phyloP scores from a whole-genome alignment of 1,284 basidiomycete species.

The Porogramme epimiltina region DNA sequence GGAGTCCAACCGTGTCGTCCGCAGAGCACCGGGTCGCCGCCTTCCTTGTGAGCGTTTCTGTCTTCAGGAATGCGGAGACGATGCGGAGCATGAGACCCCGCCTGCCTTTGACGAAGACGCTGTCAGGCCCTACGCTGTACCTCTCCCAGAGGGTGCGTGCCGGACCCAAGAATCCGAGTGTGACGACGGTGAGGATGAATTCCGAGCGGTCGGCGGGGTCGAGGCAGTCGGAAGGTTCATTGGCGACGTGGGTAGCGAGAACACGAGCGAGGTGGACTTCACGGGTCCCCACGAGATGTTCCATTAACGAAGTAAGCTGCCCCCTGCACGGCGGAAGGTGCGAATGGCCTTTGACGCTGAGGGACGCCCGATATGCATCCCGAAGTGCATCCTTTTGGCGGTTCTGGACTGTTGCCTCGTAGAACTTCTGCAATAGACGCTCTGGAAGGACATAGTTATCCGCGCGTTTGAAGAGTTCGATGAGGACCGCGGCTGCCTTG shows the following conservation, averaged over 20 bases:
- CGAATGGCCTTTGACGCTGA: conserved; percentile 28
- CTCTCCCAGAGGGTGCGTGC: conserved; percentile 59
- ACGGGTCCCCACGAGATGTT: conserved; percentile 41
- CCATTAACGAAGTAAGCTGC: conserved; percentile 52
- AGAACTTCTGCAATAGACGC: conserved; percentile 29
- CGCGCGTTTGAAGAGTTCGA: conserved; percentile 15
- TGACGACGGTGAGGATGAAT: conserved; percentile 50
- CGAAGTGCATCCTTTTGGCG: conserved; percentile 17
- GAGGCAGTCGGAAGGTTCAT: conserved; percentile 34
- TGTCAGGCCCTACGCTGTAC: conserved; percentile 46
- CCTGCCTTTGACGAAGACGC: conserved; percentile 44
- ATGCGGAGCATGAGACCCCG: conserved; percentile 53
- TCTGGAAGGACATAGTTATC: conserved; percentile 16
- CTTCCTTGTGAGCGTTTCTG: conserved; percentile 12
- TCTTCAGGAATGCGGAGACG: conserved; percentile 52
- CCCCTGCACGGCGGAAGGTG: conserved; percentile 53
- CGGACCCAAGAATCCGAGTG: conserved; percentile 45
- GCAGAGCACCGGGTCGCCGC: neutral
- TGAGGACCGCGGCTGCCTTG: conserved; percentile 12
- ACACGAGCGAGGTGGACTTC: conserved; percentile 41
- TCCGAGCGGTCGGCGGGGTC: conserved; percentile 43
- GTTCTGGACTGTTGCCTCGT: conserved; percentile 22
- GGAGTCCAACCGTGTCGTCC: conserved; percentile 4
- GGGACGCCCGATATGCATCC: conserved; percentile 36
- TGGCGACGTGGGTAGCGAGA: conserved; percentile 50